These are phyloP conservation scores for Sphaerulina musiva DNA, from an alignment of 2,329 filamentous ascomycete species.

Conservation along the genomic window DNA sequence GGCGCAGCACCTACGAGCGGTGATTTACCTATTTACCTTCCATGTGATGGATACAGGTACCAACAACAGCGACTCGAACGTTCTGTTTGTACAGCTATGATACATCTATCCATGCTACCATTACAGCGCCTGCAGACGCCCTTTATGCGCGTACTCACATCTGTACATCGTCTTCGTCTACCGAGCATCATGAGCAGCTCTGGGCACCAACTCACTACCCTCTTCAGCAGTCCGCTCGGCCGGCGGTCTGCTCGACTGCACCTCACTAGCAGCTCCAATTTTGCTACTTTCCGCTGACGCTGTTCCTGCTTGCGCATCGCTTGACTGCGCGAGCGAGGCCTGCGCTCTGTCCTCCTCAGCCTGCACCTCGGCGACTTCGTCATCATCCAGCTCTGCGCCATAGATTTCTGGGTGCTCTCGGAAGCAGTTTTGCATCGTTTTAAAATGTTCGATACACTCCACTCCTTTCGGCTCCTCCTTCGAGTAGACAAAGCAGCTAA, in stretches of 20 bases:
- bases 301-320: conserved; percentile 2
- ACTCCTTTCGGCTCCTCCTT: conserved; percentile 76
- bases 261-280: background rate
- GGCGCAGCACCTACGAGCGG: no score
- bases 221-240: conserved; percentile 10
- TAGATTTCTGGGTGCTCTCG: conserved; percentile 87
- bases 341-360: conserved; percentile 20
- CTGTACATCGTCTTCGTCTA: background rate
- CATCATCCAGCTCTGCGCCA: conserved; percentile 76
- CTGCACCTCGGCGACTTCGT: conserved; percentile 48
- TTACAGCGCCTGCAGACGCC: conserved; percentile 1
- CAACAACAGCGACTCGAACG: conserved; percentile 5
- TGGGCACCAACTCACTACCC: conserved; percentile 5
- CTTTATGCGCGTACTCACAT: background rate
- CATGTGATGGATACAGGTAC: background rate
- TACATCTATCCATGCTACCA: conserved; percentile 14
- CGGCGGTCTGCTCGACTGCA: background rate
- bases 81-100: conserved; percentile 10
- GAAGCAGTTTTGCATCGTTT: conserved; percentile 97
- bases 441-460: conserved; percentile 41
- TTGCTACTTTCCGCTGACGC: background rate
- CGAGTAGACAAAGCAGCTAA: conserved; percentile 97
- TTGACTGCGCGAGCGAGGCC: conserved; percentile 5
- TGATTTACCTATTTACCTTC: background rate
- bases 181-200: conserved; percentile 12